Evolutionary conservation across 2,329 filamentous ascomycete genomes (phyloP).

Genomic region (Fusarium nygamai): DNA sequence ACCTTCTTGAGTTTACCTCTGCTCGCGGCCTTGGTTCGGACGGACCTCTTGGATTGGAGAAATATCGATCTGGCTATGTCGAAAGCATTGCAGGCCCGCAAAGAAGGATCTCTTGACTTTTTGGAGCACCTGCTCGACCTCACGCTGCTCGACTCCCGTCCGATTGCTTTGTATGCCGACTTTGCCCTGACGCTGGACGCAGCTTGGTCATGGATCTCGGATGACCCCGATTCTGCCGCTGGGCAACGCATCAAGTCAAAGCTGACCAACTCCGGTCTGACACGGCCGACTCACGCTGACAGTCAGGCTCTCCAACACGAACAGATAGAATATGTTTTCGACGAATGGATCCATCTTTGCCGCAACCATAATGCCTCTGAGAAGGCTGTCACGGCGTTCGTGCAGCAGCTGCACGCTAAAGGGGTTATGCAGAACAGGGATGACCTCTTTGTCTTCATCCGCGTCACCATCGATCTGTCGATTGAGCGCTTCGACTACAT

Average conservation of each 20-base stretch:
- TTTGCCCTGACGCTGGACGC: constrained; percentile 85
- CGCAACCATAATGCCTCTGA: constrained; percentile 81
- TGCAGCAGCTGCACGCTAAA: constrained; percentile 82
- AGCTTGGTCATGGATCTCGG: constrained; percentile 81
- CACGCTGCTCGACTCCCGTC: constrained; percentile 79
- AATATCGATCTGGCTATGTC: constrained; percentile 77
- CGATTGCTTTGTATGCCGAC: constrained; percentile 83
- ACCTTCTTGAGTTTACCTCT: constrained; percentile 67
- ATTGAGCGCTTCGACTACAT: constrained; percentile 81
- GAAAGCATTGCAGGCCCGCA: constrained; percentile 75
- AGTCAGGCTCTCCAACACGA: constrained; percentile 70
- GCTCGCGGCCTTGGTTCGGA: constrained; percentile 65
- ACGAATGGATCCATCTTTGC: constrained; percentile 89
- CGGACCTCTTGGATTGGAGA: constrained; percentile 70
- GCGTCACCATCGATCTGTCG: constrained; percentile 82
- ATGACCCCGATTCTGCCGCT: constrained; percentile 71
- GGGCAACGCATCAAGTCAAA: constrained; percentile 78
- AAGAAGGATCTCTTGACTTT: constrained; percentile 78
- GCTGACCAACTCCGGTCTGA: constrained; percentile 55
- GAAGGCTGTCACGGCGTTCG: constrained; percentile 77
- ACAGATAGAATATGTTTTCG: constrained; percentile 94
- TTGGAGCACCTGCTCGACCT: constrained; percentile 83
- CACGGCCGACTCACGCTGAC: constrained; percentile 56
- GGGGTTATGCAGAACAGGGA: constrained; percentile 78
- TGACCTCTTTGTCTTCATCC: constrained; percentile 81